phyloP scores from a whole-genome alignment of 179 eudicot species.

The Amaranthus tricolor region DNA sequence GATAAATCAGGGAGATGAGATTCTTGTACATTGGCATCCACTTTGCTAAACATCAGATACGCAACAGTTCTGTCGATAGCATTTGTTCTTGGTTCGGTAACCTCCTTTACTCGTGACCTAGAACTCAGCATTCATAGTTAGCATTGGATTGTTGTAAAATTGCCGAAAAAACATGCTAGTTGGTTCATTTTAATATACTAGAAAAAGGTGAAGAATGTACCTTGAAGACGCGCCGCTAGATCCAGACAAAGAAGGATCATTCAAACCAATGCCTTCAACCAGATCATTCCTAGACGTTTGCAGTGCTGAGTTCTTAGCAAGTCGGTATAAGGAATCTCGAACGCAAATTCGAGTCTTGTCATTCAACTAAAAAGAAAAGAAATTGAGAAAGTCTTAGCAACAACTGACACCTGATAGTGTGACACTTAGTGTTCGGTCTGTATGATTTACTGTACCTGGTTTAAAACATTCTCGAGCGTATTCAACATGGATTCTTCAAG shows the following conservation, averaged over 20 bases:
- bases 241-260: conserved; percentile 23
- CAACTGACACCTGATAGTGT: neutral
- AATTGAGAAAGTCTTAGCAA: conserved; percentile 15
- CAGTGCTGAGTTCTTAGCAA: conserved; percentile 56
- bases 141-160: neutral
- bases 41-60: conserved; percentile 56
- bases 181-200: too few relatives aligned
- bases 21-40: conserved; percentile 28
- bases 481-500: conserved; percentile 54
- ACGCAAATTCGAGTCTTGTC: conserved; percentile 61
- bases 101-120: conserved; percentile 41
- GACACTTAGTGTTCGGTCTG: neutral
- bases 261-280: conserved; percentile 32
- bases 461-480: conserved; percentile 50
- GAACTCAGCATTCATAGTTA: conserved; percentile 15
- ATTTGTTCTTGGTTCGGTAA: conserved; percentile 48
- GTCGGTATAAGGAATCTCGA: conserved; percentile 80
- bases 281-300: conserved; percentile 22
- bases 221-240: conserved; percentile 28
- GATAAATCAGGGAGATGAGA: conserved; percentile 20
- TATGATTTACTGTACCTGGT: conserved; percentile 45
- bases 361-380: conserved; percentile 38
- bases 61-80: conserved; percentile 72
- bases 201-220: conserved; percentile 16
- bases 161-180: neutral